Conservation (phyloP, 495 filamentous ascomycete genomes). For the Talaromyces proteolyticus region DNA sequence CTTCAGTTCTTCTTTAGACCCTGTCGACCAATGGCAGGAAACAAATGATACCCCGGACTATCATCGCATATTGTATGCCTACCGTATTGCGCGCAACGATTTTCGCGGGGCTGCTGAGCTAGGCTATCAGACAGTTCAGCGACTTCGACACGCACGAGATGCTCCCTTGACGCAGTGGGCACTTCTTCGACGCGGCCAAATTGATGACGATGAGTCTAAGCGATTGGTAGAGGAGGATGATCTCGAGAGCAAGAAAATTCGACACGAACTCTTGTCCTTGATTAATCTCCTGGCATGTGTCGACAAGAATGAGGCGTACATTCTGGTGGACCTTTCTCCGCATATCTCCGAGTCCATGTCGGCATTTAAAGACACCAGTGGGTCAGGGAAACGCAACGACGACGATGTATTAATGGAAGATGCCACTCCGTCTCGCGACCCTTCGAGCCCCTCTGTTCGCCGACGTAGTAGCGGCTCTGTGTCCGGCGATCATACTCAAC, state of each 20-base stretch:
- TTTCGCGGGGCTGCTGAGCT: slow-evolving; percentile 83
- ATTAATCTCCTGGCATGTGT: slow-evolving; percentile 88
- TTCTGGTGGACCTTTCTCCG: slow-evolving; percentile 45
- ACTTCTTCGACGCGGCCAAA: slow-evolving; percentile 27
- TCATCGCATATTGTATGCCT: slow-evolving; percentile 82
- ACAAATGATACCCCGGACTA: slow-evolving; percentile 41
- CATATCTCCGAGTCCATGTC: slow-evolving; percentile 6
- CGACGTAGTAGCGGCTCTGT: slow-evolving; percentile 4
- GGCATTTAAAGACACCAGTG: slow-evolving; percentile 12
- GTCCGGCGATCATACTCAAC: not conserved
- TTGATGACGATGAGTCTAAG: slow-evolving; percentile 49
- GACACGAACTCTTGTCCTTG: slow-evolving; percentile 67
- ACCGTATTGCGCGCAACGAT: slow-evolving; percentile 75
- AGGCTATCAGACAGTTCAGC: slow-evolving; percentile 59
- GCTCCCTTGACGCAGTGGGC: slow-evolving; percentile 36
- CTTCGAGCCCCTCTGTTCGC: not conserved
- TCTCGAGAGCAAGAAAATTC: slow-evolving; percentile 47
- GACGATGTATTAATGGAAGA: slow-evolving; percentile 36
- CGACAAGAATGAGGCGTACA: slow-evolving; percentile 71
- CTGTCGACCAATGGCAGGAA: slow-evolving; percentile 15
- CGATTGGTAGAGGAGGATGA: slow-evolving; percentile 43
- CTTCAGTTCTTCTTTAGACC: slow-evolving; percentile 28
- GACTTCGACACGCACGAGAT: slow-evolving; percentile 46
- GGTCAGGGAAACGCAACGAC: slow-evolving; percentile 24
- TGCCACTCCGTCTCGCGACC: not conserved